Evolutionary conservation across 345 rosid genomes (phyloP), one percentile per base, ranked within the genome.

Genomic region (Syzygium oleosum): DNA sequence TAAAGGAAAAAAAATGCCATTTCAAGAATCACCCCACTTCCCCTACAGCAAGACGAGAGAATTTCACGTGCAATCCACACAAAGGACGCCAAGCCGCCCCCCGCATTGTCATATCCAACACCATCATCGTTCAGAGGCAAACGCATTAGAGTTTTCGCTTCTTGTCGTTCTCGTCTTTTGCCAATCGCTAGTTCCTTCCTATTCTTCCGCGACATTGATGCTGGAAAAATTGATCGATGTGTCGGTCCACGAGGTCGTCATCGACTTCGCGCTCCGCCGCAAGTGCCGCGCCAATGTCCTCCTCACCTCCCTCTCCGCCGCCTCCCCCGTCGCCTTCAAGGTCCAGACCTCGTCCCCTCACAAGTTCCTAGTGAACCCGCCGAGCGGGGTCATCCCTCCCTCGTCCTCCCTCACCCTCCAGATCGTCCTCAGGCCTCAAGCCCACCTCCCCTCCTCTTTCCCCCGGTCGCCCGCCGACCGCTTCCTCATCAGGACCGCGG

Each of bases 381-480:
- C 97, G 1, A 88, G 85, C 43, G 97, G 95, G 53, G 55, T 91
- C 88, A 87, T 93, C 85, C 89, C 91, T 29, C 96, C 96, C 2
- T 85, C 85, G 17, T 93, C 95, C 65, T 85, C 85, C 25, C 34
- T 92, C 85, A 85, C 92, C 54, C 87, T 95, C 89, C 95, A 91
- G 73, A 87, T 95, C 91, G 86, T 93, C 49, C 97, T 95, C 91
- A 92, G 88, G 85, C 94, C 95, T 10, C 95, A 94, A 65, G 12
- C 85, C 31, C 93, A 91, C 54, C 86, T 91, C 85, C 95, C 95
- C 2, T 87, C 91, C 77, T 46, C 92, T 65, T 93, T 93, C 88
- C 95, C 96, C 34, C 95, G 95, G 84, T 93, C 95, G 13, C 93
- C 92, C 16, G 87, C 93, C 52, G 95, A 95, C 77, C 94, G 95